Base-by-base conservation (phyloP, 2,329 filamentous ascomycete species). In the Rachicladosporium sp. region DNA sequence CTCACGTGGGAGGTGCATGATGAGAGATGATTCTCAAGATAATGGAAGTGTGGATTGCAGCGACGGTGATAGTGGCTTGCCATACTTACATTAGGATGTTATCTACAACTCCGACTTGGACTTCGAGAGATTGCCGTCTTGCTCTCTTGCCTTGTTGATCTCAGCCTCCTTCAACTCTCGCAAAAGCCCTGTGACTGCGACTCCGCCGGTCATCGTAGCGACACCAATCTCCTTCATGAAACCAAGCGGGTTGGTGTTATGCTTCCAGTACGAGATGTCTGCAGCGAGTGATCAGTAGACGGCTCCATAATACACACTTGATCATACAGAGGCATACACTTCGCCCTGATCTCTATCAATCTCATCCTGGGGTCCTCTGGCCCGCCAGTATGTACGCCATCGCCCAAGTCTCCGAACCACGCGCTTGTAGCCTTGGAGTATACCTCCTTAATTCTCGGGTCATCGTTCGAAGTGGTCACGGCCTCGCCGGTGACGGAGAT, bases 341-440 rank as follows among this genome's bases (percentile, higher is more conserved):
- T 57, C 8, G 54, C 43, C 50, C 52, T 50, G 29, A 59, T 48
- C 51, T 65, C 61, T 33, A 66, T 64, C 34, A 66, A 42, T 31
- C 49, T 52, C 65, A 70, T 69, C 4, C 68, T 49, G 10, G 68
- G 68, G 46, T 71, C 68, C 11, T 67, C 60, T 0, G 62, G 52
- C 1, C 55, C 60, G 6, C 65, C 68, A 42, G 59, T 60, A 42
- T 71, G 67, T 31, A 62, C 63, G 6, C 67, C 67, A 49, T 71
- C 68, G 1, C 64, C 64, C 10, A 71, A 45, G 44, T 71, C 67
- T 4, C 68, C 68, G 40, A 71, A 70, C 68, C 68, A 71, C 4
- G 65, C 66, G 2, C 51, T 55, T 2, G 61, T 55, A 33, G 43
- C 50, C 10, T 57, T 53, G 40, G 47, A 61, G 50, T 62, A 68